Conservation (phyloP, 116 monocot genomes). For the Zostera marina region DNA sequence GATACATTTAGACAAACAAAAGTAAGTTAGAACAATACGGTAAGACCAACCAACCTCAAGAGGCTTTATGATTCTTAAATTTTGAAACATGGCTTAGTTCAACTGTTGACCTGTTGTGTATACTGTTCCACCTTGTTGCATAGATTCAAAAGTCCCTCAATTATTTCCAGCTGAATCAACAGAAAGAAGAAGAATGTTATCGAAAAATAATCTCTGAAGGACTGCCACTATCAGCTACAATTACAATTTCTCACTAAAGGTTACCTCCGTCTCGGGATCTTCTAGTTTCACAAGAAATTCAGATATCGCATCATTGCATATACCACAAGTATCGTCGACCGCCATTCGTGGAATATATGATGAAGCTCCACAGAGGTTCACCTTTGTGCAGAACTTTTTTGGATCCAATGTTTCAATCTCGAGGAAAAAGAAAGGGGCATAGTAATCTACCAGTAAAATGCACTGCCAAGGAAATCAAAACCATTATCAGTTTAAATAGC, state of each 20-base stretch:
- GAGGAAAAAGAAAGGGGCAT: conserved; percentile 50
- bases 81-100: neutral
- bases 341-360: conserved; percentile 5
- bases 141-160: conserved; percentile 33
- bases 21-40: neutral
- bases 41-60: neutral
- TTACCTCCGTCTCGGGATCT: conserved; percentile 72
- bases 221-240: neutral
- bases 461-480: conserved; percentile 4
- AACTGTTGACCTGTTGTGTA: conserved; percentile 29
- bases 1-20: neutral
- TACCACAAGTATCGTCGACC: conserved; percentile 35
- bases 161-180: conserved; percentile 38
- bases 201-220: neutral
- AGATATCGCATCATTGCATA: conserved; percentile 36
- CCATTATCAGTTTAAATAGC: neutral
- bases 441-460: conserved; percentile 46
- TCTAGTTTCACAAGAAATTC: conserved; percentile 45
- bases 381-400: conserved; percentile 46
- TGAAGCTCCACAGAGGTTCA: conserved; percentile 40
- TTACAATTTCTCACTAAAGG: neutral
- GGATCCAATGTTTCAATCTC: conserved; percentile 37
- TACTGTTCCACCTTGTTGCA: conserved; percentile 35
- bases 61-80: neutral
- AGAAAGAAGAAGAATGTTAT: neutral